Evolutionary conservation across 2,329 filamentous ascomycete species (phyloP).

Genomic region (Stagonosporopsis chrysanthemi): DNA sequence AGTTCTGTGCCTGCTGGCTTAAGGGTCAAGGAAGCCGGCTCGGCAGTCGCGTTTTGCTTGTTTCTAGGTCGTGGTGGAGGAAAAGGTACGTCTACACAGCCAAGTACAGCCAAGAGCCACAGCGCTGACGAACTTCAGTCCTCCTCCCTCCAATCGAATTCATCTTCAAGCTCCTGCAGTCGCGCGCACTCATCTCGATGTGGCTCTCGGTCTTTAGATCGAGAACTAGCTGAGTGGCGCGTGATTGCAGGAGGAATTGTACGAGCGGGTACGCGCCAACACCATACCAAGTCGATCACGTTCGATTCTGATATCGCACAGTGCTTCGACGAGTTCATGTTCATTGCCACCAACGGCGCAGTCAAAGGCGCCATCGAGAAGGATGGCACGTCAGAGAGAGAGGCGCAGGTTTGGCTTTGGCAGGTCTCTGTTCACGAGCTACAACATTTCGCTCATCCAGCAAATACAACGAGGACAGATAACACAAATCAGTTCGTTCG

Average conservation of each 20-base stretch:
- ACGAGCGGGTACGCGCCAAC: conserved; percentile 63
- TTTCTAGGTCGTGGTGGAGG: conserved; percentile 62
- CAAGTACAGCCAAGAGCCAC: neutral
- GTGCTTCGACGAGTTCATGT: conserved; percentile 99
- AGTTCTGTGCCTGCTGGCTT: neutral
- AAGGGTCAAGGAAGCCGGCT: neutral
- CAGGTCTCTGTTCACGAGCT: conserved; percentile 69
- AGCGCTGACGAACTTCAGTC: too few species aligned
- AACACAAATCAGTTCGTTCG: neutral
- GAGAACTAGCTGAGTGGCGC: conserved; percentile 71
- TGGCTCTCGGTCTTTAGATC: conserved; percentile 94
- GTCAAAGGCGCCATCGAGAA: conserved; percentile 87
- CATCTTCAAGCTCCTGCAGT: conserved; percentile 89
- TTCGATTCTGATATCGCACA: conserved; percentile 50
- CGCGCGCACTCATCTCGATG: conserved; percentile 87
- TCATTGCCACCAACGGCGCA: conserved; percentile 93
- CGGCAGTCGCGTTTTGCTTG: too few species aligned
- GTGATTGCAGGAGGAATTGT: too few species aligned
- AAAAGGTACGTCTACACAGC: conserved; percentile 41
- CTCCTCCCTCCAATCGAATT: conserved; percentile 62
- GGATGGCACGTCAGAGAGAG: conserved; percentile 69
- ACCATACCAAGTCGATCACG: neutral
- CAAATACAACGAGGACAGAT: conserved; percentile 34
- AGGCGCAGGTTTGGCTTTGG: conserved; percentile 72
- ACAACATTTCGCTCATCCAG: conserved; percentile 68